Conservation (phyloP, 768 basidiomycete species). For the Amanita polypyramis region DNA sequence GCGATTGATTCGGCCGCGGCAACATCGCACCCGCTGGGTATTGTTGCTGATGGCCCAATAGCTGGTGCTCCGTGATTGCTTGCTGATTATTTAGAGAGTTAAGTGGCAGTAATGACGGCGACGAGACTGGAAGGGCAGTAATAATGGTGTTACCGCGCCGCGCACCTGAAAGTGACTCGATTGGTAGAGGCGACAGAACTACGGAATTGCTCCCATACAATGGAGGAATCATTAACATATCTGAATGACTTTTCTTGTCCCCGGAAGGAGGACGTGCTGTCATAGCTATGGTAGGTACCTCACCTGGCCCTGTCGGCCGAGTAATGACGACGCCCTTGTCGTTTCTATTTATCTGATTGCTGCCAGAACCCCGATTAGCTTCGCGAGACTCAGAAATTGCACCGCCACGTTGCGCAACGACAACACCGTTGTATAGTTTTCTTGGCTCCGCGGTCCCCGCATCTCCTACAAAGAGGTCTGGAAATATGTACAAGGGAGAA, state of each 20-base stretch:
- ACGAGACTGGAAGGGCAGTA: constrained; percentile 9
- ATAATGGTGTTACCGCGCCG: constrained; percentile 7
- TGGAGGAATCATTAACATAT: constrained; percentile 10
- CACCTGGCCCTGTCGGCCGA: constrained; percentile 1
- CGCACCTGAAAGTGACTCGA: neutral
- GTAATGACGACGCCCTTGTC: neutral
- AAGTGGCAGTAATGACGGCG: constrained; percentile 11
- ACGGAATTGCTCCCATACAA: constrained; percentile 6
- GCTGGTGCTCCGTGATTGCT: constrained; percentile 2
- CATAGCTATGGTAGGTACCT: constrained; percentile 3
- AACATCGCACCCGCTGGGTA: neutral
- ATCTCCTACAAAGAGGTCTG: neutral
- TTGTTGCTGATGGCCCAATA: neutral
- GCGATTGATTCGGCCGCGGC: neutral
- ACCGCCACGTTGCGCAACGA: neutral
- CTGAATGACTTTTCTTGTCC: neutral
- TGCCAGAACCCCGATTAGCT: neutral
- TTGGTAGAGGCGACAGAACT: constrained; percentile 7
- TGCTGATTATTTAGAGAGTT: constrained; percentile 1
- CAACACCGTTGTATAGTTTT: neutral
- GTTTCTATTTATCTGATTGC: neutral
- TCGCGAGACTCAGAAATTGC: neutral
- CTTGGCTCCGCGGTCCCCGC: neutral
- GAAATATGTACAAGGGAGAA: neutral
- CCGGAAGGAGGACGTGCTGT: constrained; percentile 4